phyloP scores from a whole-genome alignment of 2,329 filamentous ascomycete genomes.

The Blastomyces emzantsi region DNA sequence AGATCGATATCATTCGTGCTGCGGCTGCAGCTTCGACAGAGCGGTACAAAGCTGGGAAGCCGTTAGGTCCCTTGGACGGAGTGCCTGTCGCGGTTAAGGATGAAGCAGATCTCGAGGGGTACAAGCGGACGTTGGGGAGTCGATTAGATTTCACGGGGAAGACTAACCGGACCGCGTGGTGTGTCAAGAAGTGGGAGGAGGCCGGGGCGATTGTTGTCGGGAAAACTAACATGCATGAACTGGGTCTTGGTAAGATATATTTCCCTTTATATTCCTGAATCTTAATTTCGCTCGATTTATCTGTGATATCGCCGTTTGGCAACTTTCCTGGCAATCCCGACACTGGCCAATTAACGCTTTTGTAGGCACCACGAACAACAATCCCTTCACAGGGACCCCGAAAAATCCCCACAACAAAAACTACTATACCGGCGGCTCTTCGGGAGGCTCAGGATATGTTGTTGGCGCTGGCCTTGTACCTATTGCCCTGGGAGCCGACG shows the following conservation, averaged over 20 bases:
- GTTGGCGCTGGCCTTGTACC: constrained; percentile 63
- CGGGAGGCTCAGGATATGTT: constrained; percentile 64
- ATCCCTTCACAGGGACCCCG: constrained; percentile 63
- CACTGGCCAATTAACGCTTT: background rate
- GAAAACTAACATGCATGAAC: constrained; percentile 71
- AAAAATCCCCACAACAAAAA: constrained; percentile 65
- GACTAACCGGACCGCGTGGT: constrained; percentile 55
- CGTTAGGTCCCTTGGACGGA: constrained; percentile 65
- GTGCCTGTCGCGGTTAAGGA: constrained; percentile 80
- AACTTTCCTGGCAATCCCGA: background rate
- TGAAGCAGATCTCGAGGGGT: constrained; percentile 63
- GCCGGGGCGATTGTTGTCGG: constrained; percentile 67
- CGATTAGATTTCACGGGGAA: constrained; percentile 47
- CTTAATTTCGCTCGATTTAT: background rate
- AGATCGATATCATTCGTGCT: constrained; percentile 52
- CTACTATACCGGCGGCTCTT: constrained; percentile 76
- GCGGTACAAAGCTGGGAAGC: constrained; percentile 58
- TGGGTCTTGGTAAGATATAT: constrained; percentile 53
- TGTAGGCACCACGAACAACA: constrained; percentile 70
- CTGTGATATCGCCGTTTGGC: background rate
- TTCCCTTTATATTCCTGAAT: background rate
- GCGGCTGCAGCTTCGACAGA: constrained; percentile 65
- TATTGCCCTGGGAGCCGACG: constrained; percentile 63
- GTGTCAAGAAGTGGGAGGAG: constrained; percentile 60
- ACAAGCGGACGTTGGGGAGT: constrained; percentile 58